These are phyloP conservation scores for Gnomoniopsis sp. DNA, from an alignment of 2,329 filamentous ascomycete genomes.

Conservation along the genomic window DNA sequence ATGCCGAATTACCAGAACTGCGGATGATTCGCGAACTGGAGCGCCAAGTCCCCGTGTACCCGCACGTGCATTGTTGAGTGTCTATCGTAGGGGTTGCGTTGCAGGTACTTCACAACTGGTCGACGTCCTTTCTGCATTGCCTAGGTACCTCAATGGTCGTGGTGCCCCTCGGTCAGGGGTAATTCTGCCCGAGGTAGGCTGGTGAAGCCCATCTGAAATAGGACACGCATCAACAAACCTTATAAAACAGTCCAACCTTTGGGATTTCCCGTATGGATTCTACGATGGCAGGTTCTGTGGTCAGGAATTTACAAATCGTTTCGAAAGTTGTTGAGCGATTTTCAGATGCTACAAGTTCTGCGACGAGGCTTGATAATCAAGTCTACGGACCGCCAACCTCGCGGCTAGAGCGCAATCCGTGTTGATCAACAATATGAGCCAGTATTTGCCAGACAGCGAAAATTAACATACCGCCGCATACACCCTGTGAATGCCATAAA, in stretches of 20 bases:
- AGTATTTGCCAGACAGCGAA: too few relatives aligned
- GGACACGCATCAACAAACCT: too few relatives aligned
- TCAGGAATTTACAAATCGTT: not conserved
- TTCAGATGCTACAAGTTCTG: slow-evolving; percentile 29
- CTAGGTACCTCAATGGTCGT: too few relatives aligned
- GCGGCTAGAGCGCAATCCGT: not conserved
- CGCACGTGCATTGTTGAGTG: too few relatives aligned
- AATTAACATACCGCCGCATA: too few relatives aligned
- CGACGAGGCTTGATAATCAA: slow-evolving; percentile 29
- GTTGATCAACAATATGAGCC: too few relatives aligned
- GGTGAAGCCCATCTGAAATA: too few relatives aligned
- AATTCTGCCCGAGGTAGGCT: too few relatives aligned
- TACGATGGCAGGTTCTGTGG: slow-evolving; percentile 1
- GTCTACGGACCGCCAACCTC: slow-evolving; percentile 13
- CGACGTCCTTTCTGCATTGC: too few relatives aligned
- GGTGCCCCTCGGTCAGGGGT: too few relatives aligned
- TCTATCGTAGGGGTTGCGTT: not conserved
- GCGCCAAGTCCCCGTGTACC: not conserved
- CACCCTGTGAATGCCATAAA: too few relatives aligned
- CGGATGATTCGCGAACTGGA: not conserved
- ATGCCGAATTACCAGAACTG: not conserved
- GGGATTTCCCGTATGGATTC: not conserved
- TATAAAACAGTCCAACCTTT: too few relatives aligned
- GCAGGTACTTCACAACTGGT: not conserved
- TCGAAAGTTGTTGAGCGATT: slow-evolving; percentile 16